A percentile compares a stretch with the other conserved stretches of the same genome.
Conservation (phyloP, 176 grass and related monocot genomes). For the Triticum dicoccoides region DNA sequence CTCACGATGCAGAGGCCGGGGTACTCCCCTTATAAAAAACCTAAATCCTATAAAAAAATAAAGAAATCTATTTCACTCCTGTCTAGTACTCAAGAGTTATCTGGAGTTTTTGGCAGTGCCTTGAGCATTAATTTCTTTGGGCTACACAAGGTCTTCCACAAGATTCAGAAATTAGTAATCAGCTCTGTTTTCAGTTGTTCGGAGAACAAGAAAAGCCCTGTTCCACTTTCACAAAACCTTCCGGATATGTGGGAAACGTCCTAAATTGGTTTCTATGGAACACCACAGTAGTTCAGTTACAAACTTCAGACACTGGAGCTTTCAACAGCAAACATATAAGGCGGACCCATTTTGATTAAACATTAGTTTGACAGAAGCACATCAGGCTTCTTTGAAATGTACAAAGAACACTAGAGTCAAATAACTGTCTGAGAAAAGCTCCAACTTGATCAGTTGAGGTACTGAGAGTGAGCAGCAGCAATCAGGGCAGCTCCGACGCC, state of each 20-base stretch:
- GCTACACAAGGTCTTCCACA: not conserved
- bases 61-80: too few species aligned
- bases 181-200: not conserved
- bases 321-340: not conserved
- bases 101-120: too few species aligned
- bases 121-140: not conserved
- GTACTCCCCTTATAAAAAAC: too few species aligned
- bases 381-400: not conserved
- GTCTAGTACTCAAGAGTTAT: too few species aligned
- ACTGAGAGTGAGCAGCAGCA: constrained; percentile 67
- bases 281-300: not conserved
- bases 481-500: constrained; percentile 83
- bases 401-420: not conserved
- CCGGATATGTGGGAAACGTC: not conserved
- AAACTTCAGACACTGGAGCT: not conserved
- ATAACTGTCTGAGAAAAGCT: not conserved
- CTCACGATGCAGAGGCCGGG: too few species aligned
- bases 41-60: too few species aligned
- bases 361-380: not conserved
- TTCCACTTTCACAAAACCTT: not conserved
- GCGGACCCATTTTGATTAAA: not conserved
- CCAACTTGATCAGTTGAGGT: not conserved
- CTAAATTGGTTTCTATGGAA: not conserved
- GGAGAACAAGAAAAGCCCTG: not conserved
- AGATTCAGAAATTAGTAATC: not conserved